Evolutionary conservation across 1,284 basidiomycete genomes (phyloP), one percentile per base, ranked within the genome.

Genomic region (Leccinum griseonigrum): DNA sequence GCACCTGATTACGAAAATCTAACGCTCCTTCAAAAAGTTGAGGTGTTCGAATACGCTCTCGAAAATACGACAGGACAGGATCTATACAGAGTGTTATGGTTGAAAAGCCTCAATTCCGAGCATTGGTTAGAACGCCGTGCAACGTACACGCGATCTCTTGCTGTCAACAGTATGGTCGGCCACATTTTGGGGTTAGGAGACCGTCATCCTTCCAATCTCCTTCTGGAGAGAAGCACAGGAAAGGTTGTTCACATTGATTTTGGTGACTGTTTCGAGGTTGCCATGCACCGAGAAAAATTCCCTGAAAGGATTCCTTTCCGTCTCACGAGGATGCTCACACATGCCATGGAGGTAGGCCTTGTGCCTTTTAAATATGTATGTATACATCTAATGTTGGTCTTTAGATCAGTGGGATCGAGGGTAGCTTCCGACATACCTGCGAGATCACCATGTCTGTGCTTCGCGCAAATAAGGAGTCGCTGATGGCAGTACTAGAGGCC

Each of bases 11-110:
- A 99, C 75, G 97, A 99, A 76, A 92, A 91, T 69, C 81, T 99
- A 50, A 95, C 93, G 34, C 81, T 98, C 3, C 84, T 99, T 63
- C 96, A 99, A 76, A 99, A 99, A 80, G 94, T 99, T 50, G 97
- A 99, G 74, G 97, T 99, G 18, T 99, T 99, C 77, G 95, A 99
- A 76, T 99, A 99, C 71, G 97, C 97, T 3, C 82, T 99, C 50
- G 97, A 99, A 77, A 99, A 99, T 71, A 99, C 97, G 0, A 98
- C 95, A 0, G 97, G 97, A 0, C 97, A 99, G 78, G 97, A 99
- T 75, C 82, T 99, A n/a, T 99, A 99, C 76, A 85, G 96, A 22
- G 95, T 99, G 26, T 80, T 99, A 16, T 99, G 97, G 97, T 82
- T 99, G 65, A 97, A 97, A 81, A 95, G 92, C 71, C 78, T 85